Evolutionary conservation across 2,329 filamentous ascomycete species (phyloP), one percentile per base, ranked within the genome.

Genomic region (Neoascochyta sp.): DNA sequence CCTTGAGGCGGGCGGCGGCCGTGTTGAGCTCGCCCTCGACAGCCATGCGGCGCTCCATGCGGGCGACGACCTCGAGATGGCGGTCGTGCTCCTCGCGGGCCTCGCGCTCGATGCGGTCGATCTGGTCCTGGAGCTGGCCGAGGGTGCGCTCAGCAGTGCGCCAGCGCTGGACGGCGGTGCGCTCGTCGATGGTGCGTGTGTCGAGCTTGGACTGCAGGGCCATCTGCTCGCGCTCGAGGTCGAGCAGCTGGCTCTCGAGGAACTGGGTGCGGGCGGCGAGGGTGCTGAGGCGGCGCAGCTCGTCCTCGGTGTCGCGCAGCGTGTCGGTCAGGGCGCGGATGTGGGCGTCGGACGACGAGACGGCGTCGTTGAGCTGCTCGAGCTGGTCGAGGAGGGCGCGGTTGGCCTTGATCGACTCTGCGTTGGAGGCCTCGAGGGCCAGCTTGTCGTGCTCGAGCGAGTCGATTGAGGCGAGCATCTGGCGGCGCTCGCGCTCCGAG

Each of bases 71-170:
- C 54, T 95, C 86, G 16, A 77, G 72, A 64, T 95, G 89, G 9
- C 84, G 79, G 46, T 92, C 80, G 14, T 79, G 78, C 60, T 96
- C 90, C 50, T 87, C 79, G 23, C 71, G 76, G 1, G 86, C 78
- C 55, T 96, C 90, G 38, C 76, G 76, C 57, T 96, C 90, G 56
- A 98, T 92, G 42, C 77, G 76, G 55, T 95, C 89, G 11, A 96
- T 71, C 63, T 96, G 87, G 38, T 88, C 83, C 54, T 95, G 84
- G 39, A 98, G 73, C 43, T 86, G 78, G 31, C 74, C 71, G 39
- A 96, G 76, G 16, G 80, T 83, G 20, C 80, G 74, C 66, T 96
- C 88, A 1, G 92, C 88, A 51, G 83, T 80, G 65, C 80, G 83
- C 83, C 88, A 96, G 48, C 89, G 75, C 48, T 86, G 78, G 36